phyloP scores from a whole-genome alignment of 192 early-diverging fungal species.

The Entomortierella chlamydospora region DNA sequence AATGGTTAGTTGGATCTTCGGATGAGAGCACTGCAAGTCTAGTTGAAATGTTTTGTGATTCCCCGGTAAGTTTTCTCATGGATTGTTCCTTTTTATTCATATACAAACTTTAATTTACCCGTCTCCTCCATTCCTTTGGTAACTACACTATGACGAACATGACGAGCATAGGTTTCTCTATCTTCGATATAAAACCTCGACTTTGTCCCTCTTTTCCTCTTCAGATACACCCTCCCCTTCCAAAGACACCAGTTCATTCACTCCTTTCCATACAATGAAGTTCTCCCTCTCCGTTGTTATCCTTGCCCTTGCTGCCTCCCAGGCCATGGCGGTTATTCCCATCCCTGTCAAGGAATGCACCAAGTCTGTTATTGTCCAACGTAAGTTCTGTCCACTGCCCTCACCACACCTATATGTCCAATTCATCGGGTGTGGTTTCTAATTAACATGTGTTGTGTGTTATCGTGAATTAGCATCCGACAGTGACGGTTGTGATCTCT shows the following conservation, averaged over 20 bases:
- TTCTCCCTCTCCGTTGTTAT: slow-evolving; percentile 21
- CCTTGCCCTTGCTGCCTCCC: slow-evolving; percentile 32
- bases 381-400: slow-evolving; percentile 5
- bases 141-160: neutral
- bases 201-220: slow-evolving; percentile 8
- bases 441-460: neutral
- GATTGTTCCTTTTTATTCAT: too few relatives aligned
- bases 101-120: too few relatives aligned
- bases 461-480: slow-evolving; percentile 7
- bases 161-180: neutral
- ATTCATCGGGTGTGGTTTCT: neutral
- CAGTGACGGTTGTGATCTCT: slow-evolving; percentile 5
- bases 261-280: slow-evolving; percentile 24
- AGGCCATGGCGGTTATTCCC: slow-evolving; percentile 24
- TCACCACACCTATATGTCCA: too few relatives aligned
- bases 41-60: neutral
- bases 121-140: too few relatives aligned
- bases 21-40: neutral
- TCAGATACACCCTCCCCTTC: slow-evolving; percentile 12
- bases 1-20: too few relatives aligned
- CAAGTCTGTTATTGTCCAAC: slow-evolving; percentile 14
- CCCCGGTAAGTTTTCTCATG: slow-evolving; percentile 11
- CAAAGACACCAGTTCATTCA: neutral
- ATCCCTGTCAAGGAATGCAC: slow-evolving; percentile 26
- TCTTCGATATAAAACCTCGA: neutral